Evolutionary conservation across 768 basidiomycete genomes (phyloP).

Genomic region (Lyophyllum shimeji): DNA sequence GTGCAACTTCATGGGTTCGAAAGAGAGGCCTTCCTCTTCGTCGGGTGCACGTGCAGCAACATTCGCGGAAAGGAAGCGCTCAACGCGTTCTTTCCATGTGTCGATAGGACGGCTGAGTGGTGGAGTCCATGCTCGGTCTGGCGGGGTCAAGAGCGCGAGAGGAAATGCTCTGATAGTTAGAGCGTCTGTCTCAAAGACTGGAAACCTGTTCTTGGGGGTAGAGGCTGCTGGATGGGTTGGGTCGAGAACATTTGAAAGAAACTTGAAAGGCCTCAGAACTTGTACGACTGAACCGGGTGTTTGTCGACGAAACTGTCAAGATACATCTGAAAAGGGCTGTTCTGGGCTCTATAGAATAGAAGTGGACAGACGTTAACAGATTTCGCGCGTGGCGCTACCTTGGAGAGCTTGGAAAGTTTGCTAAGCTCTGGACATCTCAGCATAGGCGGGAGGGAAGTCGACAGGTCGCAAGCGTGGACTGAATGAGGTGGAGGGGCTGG

Average conservation of each 20-base stretch:
- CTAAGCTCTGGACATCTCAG: slow-evolving; percentile 32
- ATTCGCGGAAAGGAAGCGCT: slow-evolving; percentile 5
- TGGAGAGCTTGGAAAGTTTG: slow-evolving; percentile 25
- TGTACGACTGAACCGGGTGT: slow-evolving; percentile 34
- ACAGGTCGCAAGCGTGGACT: neutral
- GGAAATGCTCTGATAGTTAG: slow-evolving; percentile 30
- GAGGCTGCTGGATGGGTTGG: slow-evolving; percentile 25
- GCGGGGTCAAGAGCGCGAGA: slow-evolving; percentile 27
- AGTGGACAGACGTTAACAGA: slow-evolving; percentile 33
- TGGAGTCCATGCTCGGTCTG: slow-evolving; percentile 19
- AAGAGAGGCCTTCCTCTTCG: neutral
- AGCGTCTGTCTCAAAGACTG: slow-evolving; percentile 6
- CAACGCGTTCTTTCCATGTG: slow-evolving; percentile 19
- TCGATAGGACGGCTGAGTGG: slow-evolving; percentile 19
- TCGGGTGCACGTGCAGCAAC: neutral
- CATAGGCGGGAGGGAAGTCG: slow-evolving; percentile 1
- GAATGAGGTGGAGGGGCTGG: neutral
- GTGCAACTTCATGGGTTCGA: slow-evolving; percentile 18
- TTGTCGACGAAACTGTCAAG: slow-evolving; percentile 37
- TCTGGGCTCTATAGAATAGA: neutral
- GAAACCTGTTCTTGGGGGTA: slow-evolving; percentile 10
- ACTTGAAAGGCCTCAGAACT: slow-evolving; percentile 10
- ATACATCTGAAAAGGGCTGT: neutral
- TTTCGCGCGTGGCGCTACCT: slow-evolving; percentile 23
- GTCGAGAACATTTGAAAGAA: slow-evolving; percentile 20